phyloP scores from a whole-genome alignment of 2,329 filamentous ascomycete genomes.

The Penicillium palitans region DNA sequence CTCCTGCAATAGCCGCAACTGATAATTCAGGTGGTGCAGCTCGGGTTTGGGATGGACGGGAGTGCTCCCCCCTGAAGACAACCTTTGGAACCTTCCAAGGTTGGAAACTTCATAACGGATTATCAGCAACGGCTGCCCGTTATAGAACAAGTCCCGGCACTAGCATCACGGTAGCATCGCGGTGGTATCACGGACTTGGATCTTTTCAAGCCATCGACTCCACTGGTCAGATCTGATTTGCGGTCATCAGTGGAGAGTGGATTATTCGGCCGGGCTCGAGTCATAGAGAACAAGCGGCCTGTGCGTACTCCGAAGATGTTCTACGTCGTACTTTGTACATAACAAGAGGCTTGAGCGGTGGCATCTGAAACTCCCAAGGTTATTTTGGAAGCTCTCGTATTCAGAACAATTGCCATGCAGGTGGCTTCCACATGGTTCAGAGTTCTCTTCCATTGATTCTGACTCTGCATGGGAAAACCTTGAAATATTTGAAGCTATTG shows the following conservation, averaged over 20 bases:
- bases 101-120: neutral
- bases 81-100: neutral
- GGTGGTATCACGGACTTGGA: neutral
- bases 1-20: neutral
- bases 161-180: neutral
- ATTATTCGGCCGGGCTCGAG: neutral
- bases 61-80: neutral
- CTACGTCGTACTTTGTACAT: neutral
- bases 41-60: neutral
- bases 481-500: neutral
- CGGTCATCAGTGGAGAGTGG: neutral
- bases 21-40: neutral
- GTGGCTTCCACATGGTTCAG: constrained; percentile 3
- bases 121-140: neutral
- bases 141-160: neutral
- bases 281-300: neutral
- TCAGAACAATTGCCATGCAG: neutral
- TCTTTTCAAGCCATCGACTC: neutral
- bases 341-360: constrained; percentile 1
- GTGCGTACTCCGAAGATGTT: neutral
- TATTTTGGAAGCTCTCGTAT: neutral
- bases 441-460: neutral
- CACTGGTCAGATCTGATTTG: constrained; percentile 2
- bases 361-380: neutral
- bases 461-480: neutral